Evolutionary conservation across 2,329 filamentous ascomycete species (phyloP), one percentile per base, ranked within the genome.

Genomic region (Aspergillus piperis): DNA sequence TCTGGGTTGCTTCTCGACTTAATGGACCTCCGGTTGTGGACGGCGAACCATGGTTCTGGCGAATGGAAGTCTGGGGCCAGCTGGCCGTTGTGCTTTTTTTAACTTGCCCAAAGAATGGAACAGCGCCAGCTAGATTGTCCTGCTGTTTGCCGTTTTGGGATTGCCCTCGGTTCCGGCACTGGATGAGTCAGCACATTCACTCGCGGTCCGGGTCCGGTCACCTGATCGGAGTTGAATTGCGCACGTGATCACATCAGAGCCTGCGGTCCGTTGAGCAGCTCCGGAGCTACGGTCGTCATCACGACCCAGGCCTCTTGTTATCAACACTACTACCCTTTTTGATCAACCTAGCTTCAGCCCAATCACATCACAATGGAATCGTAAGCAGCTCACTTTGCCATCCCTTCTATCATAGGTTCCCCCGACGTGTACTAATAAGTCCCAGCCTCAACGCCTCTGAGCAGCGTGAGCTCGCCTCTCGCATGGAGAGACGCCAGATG

Each of bases 401-500:
- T 23, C n/a, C 36, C 36, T 23, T 39, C 15, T 17, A 11, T 6
- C 6, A 17, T 25, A 17, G 10, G 8, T 19, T 49, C 17, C 23
- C 7, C 25, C 3, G 15, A 39, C 8, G 7, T 27, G 7, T 54
- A 39, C 65, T 62, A 60, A 63, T 55, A 19, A 41, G 54, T 55
- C 54, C 32, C 71, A 90, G 88, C 70, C 89, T 96, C 76, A 91
- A 86, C 69, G 76, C 84, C 71, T 78, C 87, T 71, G 94, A 98
- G 84, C 91, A 96, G 83, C 90, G 91, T 81, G 91, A 95, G 84
- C 90, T 99, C 75, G 90, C 96, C 80, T 82, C 87, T 81, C 92
- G 95, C 80, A 93, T 99, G 87, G 92, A 98, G 83, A 90, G 91
- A 82, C 96, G 95, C 81, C 95, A 99, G 82, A 91, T 99, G 85